These are phyloP conservation scores for Jaapia argillacea DNA, from an alignment of 768 basidiomycete species.

Conservation along the genomic window DNA sequence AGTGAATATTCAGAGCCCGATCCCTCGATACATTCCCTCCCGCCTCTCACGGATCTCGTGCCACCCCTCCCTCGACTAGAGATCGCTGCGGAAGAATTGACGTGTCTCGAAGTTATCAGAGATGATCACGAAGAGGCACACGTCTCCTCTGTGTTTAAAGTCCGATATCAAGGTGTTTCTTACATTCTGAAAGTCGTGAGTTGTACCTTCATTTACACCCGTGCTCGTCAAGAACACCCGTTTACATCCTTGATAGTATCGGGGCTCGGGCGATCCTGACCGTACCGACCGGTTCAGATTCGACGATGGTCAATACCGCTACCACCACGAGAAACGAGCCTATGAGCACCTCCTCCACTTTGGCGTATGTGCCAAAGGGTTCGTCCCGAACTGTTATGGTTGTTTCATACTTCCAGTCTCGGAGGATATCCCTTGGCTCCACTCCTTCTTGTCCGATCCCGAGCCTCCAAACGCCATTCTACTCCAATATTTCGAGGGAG, in stretches of 20 bases:
- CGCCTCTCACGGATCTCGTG: background rate
- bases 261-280: no score
- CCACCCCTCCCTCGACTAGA: background rate
- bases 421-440: background rate
- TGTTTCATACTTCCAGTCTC: constrained; percentile 8
- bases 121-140: background rate
- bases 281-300: no score
- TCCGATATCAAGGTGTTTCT: background rate
- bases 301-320: background rate
- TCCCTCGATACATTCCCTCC: background rate
- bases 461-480: constrained; percentile 5
- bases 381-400: constrained; percentile 9
- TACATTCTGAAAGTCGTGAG: background rate
- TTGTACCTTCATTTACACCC: no score
- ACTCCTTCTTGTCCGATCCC: background rate
- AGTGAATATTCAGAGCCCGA: background rate
- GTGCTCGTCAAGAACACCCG: no score
- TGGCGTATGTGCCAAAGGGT: constrained; percentile 5
- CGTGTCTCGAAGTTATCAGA: background rate
- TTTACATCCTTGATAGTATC: no score
- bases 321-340: constrained; percentile 4
- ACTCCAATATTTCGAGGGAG: constrained; percentile 6
- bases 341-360: constrained; percentile 9
- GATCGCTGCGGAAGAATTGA: background rate
- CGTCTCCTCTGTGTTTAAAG: background rate